Percentiles rank a stretch among this genome's conserved stretches.
Evolutionary conservation across 2,329 filamentous ascomycete species (phyloP).

Genomic region (Hymenoscyphus infarciens): DNA sequence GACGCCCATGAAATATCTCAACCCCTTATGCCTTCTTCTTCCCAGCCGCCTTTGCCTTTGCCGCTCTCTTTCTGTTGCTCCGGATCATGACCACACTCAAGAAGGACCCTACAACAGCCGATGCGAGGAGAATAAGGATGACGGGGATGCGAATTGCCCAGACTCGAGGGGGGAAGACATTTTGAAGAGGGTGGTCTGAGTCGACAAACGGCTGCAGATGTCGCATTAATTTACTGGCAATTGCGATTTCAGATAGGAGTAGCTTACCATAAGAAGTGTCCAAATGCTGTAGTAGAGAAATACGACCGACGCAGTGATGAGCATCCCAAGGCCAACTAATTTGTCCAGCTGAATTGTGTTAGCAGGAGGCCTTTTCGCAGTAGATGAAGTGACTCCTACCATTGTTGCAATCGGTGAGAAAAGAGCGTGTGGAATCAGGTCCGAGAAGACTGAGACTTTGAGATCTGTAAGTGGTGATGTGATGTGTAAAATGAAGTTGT

Average conservation of each 20-base stretch:
- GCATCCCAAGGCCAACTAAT: conserved; percentile 73
- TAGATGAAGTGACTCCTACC: conserved; percentile 23
- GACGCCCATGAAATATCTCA: not conserved
- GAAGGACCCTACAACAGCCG: conserved; percentile 93
- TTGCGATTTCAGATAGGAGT: conserved; percentile 11
- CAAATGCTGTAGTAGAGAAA: conserved; percentile 95
- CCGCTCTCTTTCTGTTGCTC: conserved; percentile 95
- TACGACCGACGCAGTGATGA: conserved; percentile 67
- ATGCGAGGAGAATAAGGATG: conserved; percentile 87
- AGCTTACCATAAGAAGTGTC: conserved; percentile 88
- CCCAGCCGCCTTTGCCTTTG: conserved; percentile 79
- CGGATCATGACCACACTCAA: conserved; percentile 97
- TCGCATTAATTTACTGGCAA: conserved; percentile 11
- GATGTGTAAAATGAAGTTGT: conserved; percentile 5
- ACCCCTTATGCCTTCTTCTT: conserved; percentile 76
- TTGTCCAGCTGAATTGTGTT: conserved; percentile 72
- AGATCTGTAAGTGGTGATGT: conserved; percentile 11
- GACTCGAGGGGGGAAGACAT: conserved; percentile 92
- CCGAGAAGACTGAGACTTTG: conserved; percentile 15
- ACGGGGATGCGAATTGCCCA: conserved; percentile 99
- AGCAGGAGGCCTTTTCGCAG: conserved; percentile 9
- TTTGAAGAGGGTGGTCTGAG: conserved; percentile 86
- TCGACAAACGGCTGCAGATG: conserved; percentile 85
- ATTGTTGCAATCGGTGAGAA: conserved; percentile 33
- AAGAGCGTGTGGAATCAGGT: conserved; percentile 29